Evolutionary conservation across 2,329 filamentous ascomycete genomes (phyloP).

Genomic region (Epichloe gansuensis): DNA sequence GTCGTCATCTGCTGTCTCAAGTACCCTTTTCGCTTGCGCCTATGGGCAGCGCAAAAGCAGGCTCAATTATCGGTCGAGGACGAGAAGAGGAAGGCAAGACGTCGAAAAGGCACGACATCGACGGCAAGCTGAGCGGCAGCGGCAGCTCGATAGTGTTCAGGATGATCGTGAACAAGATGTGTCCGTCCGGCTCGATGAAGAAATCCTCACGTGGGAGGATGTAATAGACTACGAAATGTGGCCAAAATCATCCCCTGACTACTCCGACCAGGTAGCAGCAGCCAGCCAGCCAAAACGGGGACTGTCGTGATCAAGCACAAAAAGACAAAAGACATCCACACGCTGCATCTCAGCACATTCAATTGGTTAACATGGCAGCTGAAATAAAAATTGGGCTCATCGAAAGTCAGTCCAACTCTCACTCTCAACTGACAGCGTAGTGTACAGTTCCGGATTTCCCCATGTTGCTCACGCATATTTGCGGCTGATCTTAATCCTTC

Average conservation of each 20-base stretch:
- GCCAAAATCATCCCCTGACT: background rate
- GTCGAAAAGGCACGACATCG: too few species aligned
- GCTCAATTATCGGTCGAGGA: too few species aligned
- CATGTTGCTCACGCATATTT: background rate
- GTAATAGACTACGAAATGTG: background rate
- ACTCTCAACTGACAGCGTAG: constrained; percentile 1
- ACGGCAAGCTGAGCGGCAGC: too few species aligned
- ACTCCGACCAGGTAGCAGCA: background rate
- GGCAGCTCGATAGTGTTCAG: too few species aligned
- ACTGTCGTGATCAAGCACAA: background rate
- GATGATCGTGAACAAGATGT: too few species aligned
- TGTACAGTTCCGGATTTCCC: background rate
- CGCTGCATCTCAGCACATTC: too few species aligned
- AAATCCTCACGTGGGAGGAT: background rate
- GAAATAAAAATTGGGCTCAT: background rate
- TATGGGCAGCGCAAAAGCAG: too few species aligned
- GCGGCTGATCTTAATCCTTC: constrained; percentile 61
- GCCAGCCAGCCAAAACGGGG: too few species aligned
- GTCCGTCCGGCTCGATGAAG: background rate
- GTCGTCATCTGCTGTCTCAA: too few species aligned
- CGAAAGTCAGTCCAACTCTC: background rate
- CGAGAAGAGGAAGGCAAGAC: too few species aligned
- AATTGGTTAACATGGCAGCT: background rate
- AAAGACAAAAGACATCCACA: too few species aligned
- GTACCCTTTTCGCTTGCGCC: too few species aligned